phyloP scores from a whole-genome alignment of 2,329 filamentous ascomycete species.

The Trichoderma brevicompactum region DNA sequence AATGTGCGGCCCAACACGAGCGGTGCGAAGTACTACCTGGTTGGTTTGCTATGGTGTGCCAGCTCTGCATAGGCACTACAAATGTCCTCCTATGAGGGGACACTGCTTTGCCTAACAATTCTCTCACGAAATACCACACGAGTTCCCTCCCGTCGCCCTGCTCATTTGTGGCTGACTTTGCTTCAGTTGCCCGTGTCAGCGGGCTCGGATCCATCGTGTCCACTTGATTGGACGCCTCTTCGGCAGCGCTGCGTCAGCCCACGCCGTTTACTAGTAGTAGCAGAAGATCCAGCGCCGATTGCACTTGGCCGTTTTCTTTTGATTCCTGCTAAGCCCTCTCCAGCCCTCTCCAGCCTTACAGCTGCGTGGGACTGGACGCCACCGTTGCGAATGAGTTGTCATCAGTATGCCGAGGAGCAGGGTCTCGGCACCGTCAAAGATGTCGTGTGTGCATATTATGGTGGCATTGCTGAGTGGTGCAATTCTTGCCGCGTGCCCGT shows the following conservation, averaged over 20 bases:
- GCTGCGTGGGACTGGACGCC: background rate
- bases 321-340: slow-evolving; percentile 1
- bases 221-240: slow-evolving; percentile 34
- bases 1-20: background rate
- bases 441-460: too few relatives aligned
- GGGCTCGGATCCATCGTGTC: slow-evolving; percentile 2
- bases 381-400: background rate
- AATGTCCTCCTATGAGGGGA: background rate
- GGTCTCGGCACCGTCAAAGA: too few relatives aligned
- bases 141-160: background rate
- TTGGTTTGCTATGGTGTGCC: background rate
- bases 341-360: background rate
- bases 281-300: slow-evolving; percentile 22
- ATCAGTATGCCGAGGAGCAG: background rate
- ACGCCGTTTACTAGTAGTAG: too few relatives aligned
- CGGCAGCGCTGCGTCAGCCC: slow-evolving; percentile 27
- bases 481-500: too few relatives aligned
- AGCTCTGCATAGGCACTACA: background rate
- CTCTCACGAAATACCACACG: background rate
- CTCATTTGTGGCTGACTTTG: background rate
- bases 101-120: too few relatives aligned
- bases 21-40: background rate
- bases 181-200: slow-evolving; percentile 22
- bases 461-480: background rate
- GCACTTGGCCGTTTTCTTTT: background rate